Base-by-base conservation (phyloP, 2,329 filamentous ascomycete species). In the Fusarium sp. region DNA sequence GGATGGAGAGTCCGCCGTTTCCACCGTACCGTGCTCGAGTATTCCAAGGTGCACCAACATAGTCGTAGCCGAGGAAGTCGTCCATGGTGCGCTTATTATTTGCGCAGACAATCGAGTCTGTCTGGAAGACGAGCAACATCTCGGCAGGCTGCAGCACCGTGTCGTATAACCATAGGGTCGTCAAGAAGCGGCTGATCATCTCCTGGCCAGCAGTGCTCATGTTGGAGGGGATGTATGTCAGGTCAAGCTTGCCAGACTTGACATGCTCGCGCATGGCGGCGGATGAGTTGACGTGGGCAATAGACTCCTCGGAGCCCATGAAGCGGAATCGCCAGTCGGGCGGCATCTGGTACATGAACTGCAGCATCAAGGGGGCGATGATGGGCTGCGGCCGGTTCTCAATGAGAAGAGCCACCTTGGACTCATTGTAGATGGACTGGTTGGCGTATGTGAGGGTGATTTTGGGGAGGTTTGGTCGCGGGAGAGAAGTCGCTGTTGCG, bases 91-190 rank as follows among this genome's bases (percentile, higher is more conserved):
- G 78, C 56, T 74, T 77, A 55, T 82, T 84, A 73, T 88, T 88
- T 66, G 87, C 85, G 74, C 87, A 89, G 46, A 88, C 76, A 63
- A 88, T 87, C 68, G 82, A 85, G 78, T 89, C 87, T 56, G 84
- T 84, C 78, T 86, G 85, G 77, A 88, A 89, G 28, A 88, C 75
- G 30, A 89, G 80, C 36, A 89, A 77, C 82, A 84, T 86, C 76
- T 89, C 87, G 12, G 85, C 85, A 0, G 84, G 82, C 56, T 80
- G 78, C 44, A 88, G 76, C 9, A 85, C 80, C 3, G 70, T 75
- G 70, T 88, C 83, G 77, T 88, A 89, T 4, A 89, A 79, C 82
- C 85, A 86, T 23, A 83, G 74, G 13, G 77, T 85, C 6, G 87
- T 89, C 48, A 89, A 77, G 64, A 88, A 87, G 44, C 82, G 82